Evolutionary conservation across 2,329 filamentous ascomycete species (phyloP), one percentile per base, ranked within the genome.

Genomic region (Aspergillus sp.): DNA sequence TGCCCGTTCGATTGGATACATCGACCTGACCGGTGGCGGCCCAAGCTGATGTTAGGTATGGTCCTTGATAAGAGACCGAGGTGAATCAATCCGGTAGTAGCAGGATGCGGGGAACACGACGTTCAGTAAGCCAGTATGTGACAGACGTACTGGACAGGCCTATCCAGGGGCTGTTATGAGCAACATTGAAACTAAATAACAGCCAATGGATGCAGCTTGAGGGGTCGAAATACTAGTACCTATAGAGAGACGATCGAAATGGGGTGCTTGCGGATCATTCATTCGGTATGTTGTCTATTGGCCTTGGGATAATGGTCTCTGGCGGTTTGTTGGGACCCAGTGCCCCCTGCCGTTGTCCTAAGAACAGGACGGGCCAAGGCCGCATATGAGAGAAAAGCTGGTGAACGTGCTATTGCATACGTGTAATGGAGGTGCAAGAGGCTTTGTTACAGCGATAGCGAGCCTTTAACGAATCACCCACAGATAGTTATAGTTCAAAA

Each of bases 11-110:
- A 45, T 55, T 67, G 67, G 41, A 68, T 61, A 54, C 66, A 63
- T 49, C 52, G 65, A 51, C 61, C 55, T 41, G 62, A 58, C 61
- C 74, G 55, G 52, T 74, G 71, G 48, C 71, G 73, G 67, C 76
- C 67, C 58, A 76, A 64, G 61, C 73, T 76, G 74, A 77, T 76
- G 9, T 8, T 45, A 2, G 7, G 23, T 25, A 25, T 25, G 41
- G 9, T 21, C 19, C 57, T 65, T 70, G 65, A 54, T 28, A 23
- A 19, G 9, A 45, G 17, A 39, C 30, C 41, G 17, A 23, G 7
- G 12, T 49, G 28, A 10, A 28, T 49, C 6, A n/a, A 21, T 17
- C 23, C 15, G 47, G 13, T 28, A 15, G 12, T 25, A 32, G 17
- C 51, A 21, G 17, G 32, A 38, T 19, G 17, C 13, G 39, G n/a